These are phyloP conservation scores for Ceratobasidium sp. DNA, from an alignment of 1,284 basidiomycete genomes.

Conservation along the genomic window DNA sequence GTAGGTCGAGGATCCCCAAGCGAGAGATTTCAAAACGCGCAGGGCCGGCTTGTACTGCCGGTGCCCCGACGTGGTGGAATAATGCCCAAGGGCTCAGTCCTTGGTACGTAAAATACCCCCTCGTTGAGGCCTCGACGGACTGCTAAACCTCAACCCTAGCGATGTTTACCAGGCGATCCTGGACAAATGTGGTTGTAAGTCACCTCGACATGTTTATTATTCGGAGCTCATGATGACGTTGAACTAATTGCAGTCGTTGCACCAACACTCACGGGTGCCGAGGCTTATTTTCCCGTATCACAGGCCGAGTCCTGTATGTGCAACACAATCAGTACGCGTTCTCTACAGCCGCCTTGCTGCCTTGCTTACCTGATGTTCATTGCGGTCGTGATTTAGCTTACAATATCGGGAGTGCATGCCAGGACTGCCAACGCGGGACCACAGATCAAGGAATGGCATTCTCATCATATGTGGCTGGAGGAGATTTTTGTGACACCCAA, in stretches of 20 bases:
- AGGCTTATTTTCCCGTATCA: slow-evolving; percentile 29
- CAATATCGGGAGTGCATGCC: slow-evolving; percentile 36
- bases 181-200: slow-evolving; percentile 27
- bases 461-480: slow-evolving; percentile 8
- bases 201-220: neutral
- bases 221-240: slow-evolving; percentile 29
- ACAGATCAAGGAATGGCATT: slow-evolving; percentile 27
- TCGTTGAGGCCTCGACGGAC: neutral
- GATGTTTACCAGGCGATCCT: slow-evolving; percentile 35
- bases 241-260: slow-evolving; percentile 1
- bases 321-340: slow-evolving; percentile 24
- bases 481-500: neutral
- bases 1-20: neutral
- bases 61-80: slow-evolving; percentile 30
- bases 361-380: neutral
- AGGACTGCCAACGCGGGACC: slow-evolving; percentile 31
- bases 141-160: slow-evolving; percentile 1
- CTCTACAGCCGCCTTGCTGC: neutral
- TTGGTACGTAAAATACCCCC: neutral
- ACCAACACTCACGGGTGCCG: slow-evolving; percentile 1
- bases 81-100: slow-evolving; percentile 24
- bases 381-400: slow-evolving; percentile 16
- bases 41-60: slow-evolving; percentile 10
- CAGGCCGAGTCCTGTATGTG: slow-evolving; percentile 29
- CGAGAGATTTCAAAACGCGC: neutral